Percentiles rank a stretch among this genome's conserved stretches.
These are phyloP conservation scores for Elongisporangium undulatum DNA, from an alignment of 352 stramenopile genomes.

Conservation along the genomic window DNA sequence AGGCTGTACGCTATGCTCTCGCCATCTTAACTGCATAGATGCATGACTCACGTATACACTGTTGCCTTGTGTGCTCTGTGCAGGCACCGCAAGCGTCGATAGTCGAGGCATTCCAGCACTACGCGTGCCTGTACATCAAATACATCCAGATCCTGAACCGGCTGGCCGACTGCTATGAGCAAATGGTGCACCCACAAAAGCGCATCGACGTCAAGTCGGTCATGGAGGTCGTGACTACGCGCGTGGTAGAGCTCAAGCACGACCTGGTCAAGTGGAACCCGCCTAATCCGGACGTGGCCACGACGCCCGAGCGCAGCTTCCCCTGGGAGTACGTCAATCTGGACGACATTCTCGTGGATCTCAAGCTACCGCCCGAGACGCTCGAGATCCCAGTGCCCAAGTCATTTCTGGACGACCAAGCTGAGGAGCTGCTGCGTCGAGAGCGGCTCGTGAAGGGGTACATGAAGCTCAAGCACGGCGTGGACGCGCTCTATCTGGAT, in stretches of 20 bases:
- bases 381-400: slow-evolving; percentile 88
- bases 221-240: slow-evolving; percentile 90
- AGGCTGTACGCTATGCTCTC: slow-evolving; percentile 22
- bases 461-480: slow-evolving; percentile 87
- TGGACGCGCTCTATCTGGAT: slow-evolving; percentile 59
- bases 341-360: slow-evolving; percentile 90
- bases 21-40: neutral
- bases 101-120: slow-evolving; percentile 91
- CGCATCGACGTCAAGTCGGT: slow-evolving; percentile 91
- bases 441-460: slow-evolving; percentile 87
- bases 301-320: slow-evolving; percentile 79
- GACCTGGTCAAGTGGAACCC: slow-evolving; percentile 94
- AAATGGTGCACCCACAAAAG: slow-evolving; percentile 94
- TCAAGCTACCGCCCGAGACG: slow-evolving; percentile 90
- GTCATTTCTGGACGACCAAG: slow-evolving; percentile 88
- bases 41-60: no score
- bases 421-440: slow-evolving; percentile 48
- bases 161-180: slow-evolving; percentile 90
- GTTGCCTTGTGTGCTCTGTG: no score
- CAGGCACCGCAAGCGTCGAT: slow-evolving; percentile 73
- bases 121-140: slow-evolving; percentile 94
- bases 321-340: slow-evolving; percentile 95
- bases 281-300: slow-evolving; percentile 85
- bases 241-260: slow-evolving; percentile 88
- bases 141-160: slow-evolving; percentile 91